Evolutionary conservation across 495 filamentous ascomycete species (phyloP).

Genomic region (Aspergillus avenaceus): DNA sequence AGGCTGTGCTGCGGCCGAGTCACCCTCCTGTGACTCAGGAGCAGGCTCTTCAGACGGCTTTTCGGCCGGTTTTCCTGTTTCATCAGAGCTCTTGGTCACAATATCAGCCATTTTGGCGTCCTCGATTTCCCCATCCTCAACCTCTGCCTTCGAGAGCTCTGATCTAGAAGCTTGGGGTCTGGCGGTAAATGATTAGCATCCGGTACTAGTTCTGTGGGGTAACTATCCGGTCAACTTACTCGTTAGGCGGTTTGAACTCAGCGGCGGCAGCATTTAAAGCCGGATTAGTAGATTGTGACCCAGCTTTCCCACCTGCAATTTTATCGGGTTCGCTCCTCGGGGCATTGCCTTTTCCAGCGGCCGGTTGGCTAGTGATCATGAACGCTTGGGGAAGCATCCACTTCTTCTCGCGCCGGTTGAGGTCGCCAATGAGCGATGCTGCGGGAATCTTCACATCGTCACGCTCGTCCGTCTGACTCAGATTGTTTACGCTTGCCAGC

Average conservation of each 20-base stretch:
- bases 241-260: constrained; percentile 43
- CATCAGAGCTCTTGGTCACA: constrained; percentile 13
- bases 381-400: constrained; percentile 90
- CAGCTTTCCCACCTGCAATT: constrained; percentile 30
- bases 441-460: constrained; percentile 90
- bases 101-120: constrained; percentile 53
- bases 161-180: constrained; percentile 15
- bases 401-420: constrained; percentile 70
- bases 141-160: constrained; percentile 45
- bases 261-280: constrained; percentile 45
- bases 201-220: too few relatives aligned
- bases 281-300: constrained; percentile 31
- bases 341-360: constrained; percentile 8
- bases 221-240: constrained; percentile 48
- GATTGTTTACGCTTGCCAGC: constrained; percentile 57
- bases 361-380: constrained; percentile 23
- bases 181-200: too few relatives aligned
- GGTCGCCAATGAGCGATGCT: constrained; percentile 74
- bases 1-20: constrained; percentile 10
- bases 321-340: constrained; percentile 15
- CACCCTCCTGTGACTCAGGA: constrained; percentile 9
- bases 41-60: constrained; percentile 8
- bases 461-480: constrained; percentile 65
- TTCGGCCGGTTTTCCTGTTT: constrained; percentile 4
- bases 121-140: constrained; percentile 77